Evolutionary conservation across 352 stramenopile species (phyloP), one percentile per base, ranked within the genome.

Genomic region (Peronosclerospora sorghi): DNA sequence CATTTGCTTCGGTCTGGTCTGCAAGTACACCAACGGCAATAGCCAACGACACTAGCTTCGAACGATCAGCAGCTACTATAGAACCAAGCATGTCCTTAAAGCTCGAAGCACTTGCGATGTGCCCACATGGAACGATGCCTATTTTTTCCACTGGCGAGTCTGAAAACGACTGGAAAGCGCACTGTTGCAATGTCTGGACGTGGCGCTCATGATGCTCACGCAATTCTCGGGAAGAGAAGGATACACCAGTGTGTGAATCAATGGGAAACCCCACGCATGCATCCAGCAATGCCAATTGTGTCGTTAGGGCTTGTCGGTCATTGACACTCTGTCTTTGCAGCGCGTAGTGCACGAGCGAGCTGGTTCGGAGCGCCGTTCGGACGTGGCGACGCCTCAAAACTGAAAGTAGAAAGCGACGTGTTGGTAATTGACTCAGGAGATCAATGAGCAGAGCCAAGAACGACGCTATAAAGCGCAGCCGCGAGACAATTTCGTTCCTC

Each of bases 401-500:
- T 10, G 65, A 62, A 29, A 71, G 51, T 8, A 95, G 53, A 32
- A 93, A 95, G 28, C 82, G 78, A n/a, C 88, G 81, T 15, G 89
- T 97, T n/a, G 86, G 74, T 1, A 94, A 56, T 53, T 96, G 83
- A 18, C 52, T 70, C 37, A 97, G 61, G 7, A 97, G 55, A 32
- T 97, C 86, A 19, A 73, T 76, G 27, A 95, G 44, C 26, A 96
- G 59, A 34, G 76, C 74, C 44, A 96, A 42, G 29, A 82, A 83
- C 10, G 83, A 42, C 12, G 65, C 76, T 8, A 83, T 29, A 36
- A 79, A 91, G 28, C 61, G 61, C 15, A 71, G 15, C 13, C 37
- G 49, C 8, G 44, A 49, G 9, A 27, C 32, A 30, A 58, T 6
- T 35, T 58, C 50, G 0, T 47, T 39, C 8, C 55, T 64, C 17